Conservation (phyloP, 768 basidiomycete genomes). For the Kwoniella botswanensis region DNA sequence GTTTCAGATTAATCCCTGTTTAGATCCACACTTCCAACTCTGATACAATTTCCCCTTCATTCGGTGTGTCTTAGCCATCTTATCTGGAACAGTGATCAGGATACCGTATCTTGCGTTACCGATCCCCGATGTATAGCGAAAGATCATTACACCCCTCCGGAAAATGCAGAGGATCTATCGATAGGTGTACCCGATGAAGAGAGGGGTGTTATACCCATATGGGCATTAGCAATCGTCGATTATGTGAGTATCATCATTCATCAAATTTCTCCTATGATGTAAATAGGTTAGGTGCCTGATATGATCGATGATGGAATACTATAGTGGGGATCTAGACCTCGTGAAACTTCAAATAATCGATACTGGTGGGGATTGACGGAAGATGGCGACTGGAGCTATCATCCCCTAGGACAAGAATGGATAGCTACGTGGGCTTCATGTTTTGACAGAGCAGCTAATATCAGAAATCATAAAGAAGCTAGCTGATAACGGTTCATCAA, state of each 20-base stretch:
- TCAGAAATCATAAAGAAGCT: not conserved
- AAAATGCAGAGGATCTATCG: constrained; percentile 34
- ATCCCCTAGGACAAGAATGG: constrained; percentile 54
- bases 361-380: constrained; percentile 47
- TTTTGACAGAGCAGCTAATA: not conserved
- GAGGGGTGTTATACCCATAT: constrained; percentile 53
- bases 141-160: constrained; percentile 46
- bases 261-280: no score
- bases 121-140: constrained; percentile 53
- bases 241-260: constrained; percentile 43
- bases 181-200: constrained; percentile 46
- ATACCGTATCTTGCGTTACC: constrained; percentile 48
- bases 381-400: constrained; percentile 48
- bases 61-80: constrained; percentile 21
- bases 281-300: no score
- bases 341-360: constrained; percentile 37
- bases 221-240: constrained; percentile 47
- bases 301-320: not conserved
- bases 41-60: no score
- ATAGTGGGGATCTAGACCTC: constrained; percentile 53
- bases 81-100: constrained; percentile 45
- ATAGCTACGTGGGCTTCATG: constrained; percentile 44
- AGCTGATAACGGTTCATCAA: not conserved
- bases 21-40: no score
- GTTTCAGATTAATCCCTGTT: no score